Evolutionary conservation across 306 rosid genomes (phyloP).

Genomic region (Cyamopsis tetragonoloba): DNA sequence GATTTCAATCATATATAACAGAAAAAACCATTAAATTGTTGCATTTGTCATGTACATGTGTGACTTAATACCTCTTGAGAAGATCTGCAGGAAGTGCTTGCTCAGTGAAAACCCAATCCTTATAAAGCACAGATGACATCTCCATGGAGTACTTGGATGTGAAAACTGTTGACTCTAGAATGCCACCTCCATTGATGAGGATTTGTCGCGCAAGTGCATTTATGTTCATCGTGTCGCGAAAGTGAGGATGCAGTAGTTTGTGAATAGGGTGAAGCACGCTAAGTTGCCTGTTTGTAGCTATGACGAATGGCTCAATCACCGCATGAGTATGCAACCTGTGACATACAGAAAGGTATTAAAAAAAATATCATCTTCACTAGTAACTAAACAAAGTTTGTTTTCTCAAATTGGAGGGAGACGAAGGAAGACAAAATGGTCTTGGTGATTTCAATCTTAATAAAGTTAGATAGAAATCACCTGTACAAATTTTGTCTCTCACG

Average conservation of each 20-base stretch:
- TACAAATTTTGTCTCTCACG: too few species aligned
- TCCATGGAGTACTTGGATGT: constrained; percentile 62
- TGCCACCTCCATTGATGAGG: constrained; percentile 66
- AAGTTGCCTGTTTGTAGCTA: constrained; percentile 70
- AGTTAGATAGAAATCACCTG: too few species aligned
- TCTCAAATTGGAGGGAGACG: too few species aligned
- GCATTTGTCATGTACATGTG: neutral
- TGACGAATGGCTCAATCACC: constrained; percentile 70
- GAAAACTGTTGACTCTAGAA: constrained; percentile 59
- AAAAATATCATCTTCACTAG: neutral
- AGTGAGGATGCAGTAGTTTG: constrained; percentile 74
- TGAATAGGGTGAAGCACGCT: constrained; percentile 82
- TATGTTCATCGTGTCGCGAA: constrained; percentile 78
- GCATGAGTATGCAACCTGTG: constrained; percentile 83
- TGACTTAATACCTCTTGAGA: constrained; percentile 55
- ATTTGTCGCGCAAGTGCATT: constrained; percentile 65
- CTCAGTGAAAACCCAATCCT: constrained; percentile 67
- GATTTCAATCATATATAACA: neutral
- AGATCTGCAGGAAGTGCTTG: constrained; percentile 79
- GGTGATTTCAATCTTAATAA: too few species aligned
- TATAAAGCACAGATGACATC: constrained; percentile 62
- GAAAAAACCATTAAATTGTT: neutral
- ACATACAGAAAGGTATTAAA: neutral
- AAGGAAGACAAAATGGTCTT: too few species aligned
- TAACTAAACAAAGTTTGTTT: neutral